Percentiles rank a stretch among this genome's conserved stretches.
Conservation (phyloP, 495 filamentous ascomycete genomes). For the Lasiosphaeria ovina region DNA sequence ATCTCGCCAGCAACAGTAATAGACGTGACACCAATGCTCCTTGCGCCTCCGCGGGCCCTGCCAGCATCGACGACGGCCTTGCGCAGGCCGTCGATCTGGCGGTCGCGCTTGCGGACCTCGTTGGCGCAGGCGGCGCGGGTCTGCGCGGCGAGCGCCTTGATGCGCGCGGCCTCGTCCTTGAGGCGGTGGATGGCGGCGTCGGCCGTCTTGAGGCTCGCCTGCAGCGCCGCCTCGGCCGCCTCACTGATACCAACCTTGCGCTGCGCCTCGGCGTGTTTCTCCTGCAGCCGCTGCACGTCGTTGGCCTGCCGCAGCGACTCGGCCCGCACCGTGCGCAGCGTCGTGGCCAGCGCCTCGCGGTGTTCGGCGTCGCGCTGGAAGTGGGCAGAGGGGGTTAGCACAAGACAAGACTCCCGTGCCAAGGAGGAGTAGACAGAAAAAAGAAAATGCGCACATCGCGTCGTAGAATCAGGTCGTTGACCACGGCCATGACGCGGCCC, state of each 20-base stretch:
- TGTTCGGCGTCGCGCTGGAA: constrained; percentile 81
- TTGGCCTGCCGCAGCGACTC: constrained; percentile 68
- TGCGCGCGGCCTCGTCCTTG: constrained; percentile 74
- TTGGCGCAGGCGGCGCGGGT: constrained; percentile 85
- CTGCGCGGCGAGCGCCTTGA: constrained; percentile 75
- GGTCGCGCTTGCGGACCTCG: constrained; percentile 86
- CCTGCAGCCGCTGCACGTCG: constrained; percentile 57
- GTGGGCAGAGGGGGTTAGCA: constrained; percentile 4
- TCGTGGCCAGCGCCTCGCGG: constrained; percentile 74
- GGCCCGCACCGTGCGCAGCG: constrained; percentile 70
- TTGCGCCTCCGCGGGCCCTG: constrained; percentile 45
- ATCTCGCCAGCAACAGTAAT: constrained; percentile 54
- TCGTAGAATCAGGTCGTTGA: constrained; percentile 83
- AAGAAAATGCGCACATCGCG: constrained; percentile 64
- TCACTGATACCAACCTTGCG: constrained; percentile 73
- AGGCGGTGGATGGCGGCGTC: constrained; percentile 67
- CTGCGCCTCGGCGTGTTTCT: constrained; percentile 67
- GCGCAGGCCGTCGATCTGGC: constrained; percentile 85
- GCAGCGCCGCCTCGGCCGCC: constrained; percentile 67
- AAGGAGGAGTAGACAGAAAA: not conserved
- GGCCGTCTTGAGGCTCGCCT: constrained; percentile 63
- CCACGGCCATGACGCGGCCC: constrained; percentile 82
- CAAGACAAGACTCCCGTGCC: not conserved
- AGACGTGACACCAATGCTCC: constrained; percentile 49
- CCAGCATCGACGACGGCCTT: constrained; percentile 61